Conservation (phyloP, 306 rosid species). For the Gastrolobium bilobum region DNA sequence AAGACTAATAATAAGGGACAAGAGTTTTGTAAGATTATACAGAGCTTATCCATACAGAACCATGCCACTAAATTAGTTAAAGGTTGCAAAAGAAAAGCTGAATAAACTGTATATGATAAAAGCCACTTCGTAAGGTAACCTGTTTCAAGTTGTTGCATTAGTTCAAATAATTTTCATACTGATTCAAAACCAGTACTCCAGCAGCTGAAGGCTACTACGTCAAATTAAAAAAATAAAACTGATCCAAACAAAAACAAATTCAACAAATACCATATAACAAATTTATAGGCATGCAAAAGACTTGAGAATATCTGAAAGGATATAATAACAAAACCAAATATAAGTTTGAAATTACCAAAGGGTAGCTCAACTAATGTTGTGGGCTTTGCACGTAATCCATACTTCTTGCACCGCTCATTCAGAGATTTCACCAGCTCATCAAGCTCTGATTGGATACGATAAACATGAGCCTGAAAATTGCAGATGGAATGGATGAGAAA, state of each 20-base stretch:
- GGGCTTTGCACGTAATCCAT: conserved; percentile 90
- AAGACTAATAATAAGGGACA: conserved; percentile 4
- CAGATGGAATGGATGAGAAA: conserved; percentile 45
- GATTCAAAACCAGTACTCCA: conserved; percentile 38
- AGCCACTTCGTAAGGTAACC: conserved; percentile 41
- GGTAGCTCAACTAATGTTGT: conserved; percentile 90
- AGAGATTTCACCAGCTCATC: conserved; percentile 86
- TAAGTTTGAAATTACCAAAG: conserved; percentile 73
- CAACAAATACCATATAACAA: conserved; percentile 23
- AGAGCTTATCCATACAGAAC: conserved; percentile 31
- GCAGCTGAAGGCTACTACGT: conserved; percentile 32
- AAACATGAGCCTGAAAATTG: conserved; percentile 76
- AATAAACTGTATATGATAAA: conserved; percentile 36
- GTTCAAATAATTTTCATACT: conserved; percentile 22
- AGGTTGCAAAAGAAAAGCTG: conserved; percentile 32
- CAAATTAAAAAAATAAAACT: conserved; percentile 8
- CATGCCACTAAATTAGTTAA: conserved; percentile 27
- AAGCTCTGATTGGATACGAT: conserved; percentile 75
- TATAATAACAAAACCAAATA: conserved; percentile 25
- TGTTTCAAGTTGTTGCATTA: conserved; percentile 3
- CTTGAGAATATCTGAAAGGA: conserved; percentile 36
- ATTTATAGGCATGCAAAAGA: conserved; percentile 23
- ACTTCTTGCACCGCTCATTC: conserved; percentile 92
- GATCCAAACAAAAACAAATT: conserved; percentile 31
- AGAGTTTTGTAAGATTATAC: conserved; percentile 20